These are phyloP conservation scores for Calycina herbarum DNA, from an alignment of 2,329 filamentous ascomycete genomes.

Conservation along the genomic window DNA sequence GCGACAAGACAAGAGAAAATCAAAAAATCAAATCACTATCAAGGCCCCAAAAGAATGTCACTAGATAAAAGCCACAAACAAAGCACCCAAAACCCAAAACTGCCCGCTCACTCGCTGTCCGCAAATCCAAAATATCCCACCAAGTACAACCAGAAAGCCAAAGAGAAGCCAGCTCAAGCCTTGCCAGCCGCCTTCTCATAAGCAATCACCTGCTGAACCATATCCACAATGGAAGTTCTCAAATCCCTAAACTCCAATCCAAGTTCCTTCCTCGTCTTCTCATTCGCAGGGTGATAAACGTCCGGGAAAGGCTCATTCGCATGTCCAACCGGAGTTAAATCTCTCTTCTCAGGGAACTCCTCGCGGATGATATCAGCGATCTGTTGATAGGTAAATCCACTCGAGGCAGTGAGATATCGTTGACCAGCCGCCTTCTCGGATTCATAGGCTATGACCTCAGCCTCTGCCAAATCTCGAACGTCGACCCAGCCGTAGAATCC, in stretches of 20 bases:
- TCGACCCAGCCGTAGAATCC: slow-evolving; percentile 51
- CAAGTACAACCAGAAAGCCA: neutral
- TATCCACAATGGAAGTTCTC: slow-evolving; percentile 28
- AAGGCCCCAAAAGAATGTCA: neutral
- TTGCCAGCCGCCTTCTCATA: slow-evolving; percentile 27
- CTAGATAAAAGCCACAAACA: neutral
- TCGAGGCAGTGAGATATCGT: slow-evolving; percentile 61
- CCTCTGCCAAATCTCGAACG: slow-evolving; percentile 59
- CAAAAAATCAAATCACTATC: neutral
- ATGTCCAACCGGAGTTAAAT: slow-evolving; percentile 44
- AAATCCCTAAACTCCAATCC: slow-evolving; percentile 29
- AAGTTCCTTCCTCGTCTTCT: slow-evolving; percentile 29
- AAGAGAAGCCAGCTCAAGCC: slow-evolving; percentile 5
- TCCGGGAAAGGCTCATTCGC: slow-evolving; percentile 18
- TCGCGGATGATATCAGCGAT: slow-evolving; percentile 56
- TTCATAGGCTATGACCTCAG: slow-evolving; percentile 58
- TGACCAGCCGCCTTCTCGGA: slow-evolving; percentile 56
- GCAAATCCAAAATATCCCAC: neutral
- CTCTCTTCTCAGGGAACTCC: slow-evolving; percentile 52
- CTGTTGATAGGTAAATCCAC: slow-evolving; percentile 59
- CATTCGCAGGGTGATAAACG: slow-evolving; percentile 28
- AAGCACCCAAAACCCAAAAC: neutral
- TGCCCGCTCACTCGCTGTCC: neutral
- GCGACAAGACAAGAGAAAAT: neutral
- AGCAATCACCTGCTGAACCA: slow-evolving; percentile 27